Evolutionary conservation across 257 asterid genomes (phyloP), one percentile per base, ranked within the genome.

Genomic region (Fraxinus pennsylvanica): DNA sequence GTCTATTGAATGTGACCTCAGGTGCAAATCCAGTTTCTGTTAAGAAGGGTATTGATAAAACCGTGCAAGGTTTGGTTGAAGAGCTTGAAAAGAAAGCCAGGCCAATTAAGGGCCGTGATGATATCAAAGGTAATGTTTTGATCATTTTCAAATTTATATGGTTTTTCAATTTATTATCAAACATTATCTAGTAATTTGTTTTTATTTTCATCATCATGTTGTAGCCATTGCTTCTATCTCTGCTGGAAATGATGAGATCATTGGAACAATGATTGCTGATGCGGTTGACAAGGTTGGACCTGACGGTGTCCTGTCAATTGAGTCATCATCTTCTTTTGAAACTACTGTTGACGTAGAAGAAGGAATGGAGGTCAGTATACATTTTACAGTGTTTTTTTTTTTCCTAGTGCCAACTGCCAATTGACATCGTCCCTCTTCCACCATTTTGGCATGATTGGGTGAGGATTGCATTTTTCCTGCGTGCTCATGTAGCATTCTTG

Each of bases 211-310:
- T 5, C 9, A 12, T 36, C 19, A 35, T 27, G 32, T 78, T 84
- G 86, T 89, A 95, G 99, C 98, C 27, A 89, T 95, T 78, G 98
- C 99, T 54, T 1, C 99, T 1, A 95, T 95, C 82, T 95, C 98
- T 71, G 94, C 97, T 65, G 98, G 98, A 21, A 95, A 95, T 82
- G 98, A 95, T 79, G 98, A 93, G 54, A 80, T 68, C 63, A 95
- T 93, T 71, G 99, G 99, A 35, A 30, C 78, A 69, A 95, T 91
- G 99, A 88, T 95, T 68, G 97, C 99, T 30, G 98, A 95, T 83
- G 99, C 98, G 4, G 92, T 95, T 21, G 98, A 95, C 87, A 95
- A 95, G 86, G 99, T 95, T 54, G 98, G 99, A 74, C 98, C 99
- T 8, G 98, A 93, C 82, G 99, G 99, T 82, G 99, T 95, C 73